phyloP scores from a whole-genome alignment of 345 rosid genomes.

The Eucalyptus curtisii region DNA sequence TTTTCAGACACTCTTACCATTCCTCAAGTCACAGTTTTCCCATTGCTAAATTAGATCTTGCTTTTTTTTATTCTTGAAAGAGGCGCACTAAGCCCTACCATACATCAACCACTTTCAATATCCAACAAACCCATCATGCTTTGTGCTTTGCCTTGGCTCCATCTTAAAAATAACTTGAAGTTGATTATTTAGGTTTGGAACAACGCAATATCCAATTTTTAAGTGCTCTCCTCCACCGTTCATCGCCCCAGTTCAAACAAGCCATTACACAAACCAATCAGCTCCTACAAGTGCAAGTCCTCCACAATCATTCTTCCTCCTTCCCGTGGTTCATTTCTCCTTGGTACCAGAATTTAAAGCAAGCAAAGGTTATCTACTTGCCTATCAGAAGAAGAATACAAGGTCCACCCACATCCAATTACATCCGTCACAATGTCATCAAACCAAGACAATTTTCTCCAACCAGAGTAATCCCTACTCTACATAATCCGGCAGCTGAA shows the following conservation, averaged over 20 bases:
- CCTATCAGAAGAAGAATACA: background rate
- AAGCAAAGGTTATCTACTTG: background rate
- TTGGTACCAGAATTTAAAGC: background rate
- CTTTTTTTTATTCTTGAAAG: background rate
- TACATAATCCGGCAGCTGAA: background rate
- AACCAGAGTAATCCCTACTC: background rate
- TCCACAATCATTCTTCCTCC: background rate
- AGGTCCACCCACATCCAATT: background rate
- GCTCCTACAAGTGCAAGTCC: background rate
- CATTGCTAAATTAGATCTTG: background rate
- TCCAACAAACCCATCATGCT: background rate
- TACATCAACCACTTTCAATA: background rate
- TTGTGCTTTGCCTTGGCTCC: background rate
- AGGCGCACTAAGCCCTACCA: background rate
- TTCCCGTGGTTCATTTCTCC: background rate
- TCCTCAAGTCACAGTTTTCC: background rate
- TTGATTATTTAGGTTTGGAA: background rate
- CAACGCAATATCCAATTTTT: background rate
- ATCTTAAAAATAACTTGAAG: background rate
- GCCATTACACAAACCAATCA: background rate
- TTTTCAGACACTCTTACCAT: background rate
- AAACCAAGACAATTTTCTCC: background rate
- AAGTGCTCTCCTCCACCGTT: background rate
- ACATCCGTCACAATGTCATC: background rate
- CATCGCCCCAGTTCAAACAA: background rate